Base-by-base conservation (phyloP, 352 stramenopile genomes). In the Phytopythium mirpurense region DNA sequence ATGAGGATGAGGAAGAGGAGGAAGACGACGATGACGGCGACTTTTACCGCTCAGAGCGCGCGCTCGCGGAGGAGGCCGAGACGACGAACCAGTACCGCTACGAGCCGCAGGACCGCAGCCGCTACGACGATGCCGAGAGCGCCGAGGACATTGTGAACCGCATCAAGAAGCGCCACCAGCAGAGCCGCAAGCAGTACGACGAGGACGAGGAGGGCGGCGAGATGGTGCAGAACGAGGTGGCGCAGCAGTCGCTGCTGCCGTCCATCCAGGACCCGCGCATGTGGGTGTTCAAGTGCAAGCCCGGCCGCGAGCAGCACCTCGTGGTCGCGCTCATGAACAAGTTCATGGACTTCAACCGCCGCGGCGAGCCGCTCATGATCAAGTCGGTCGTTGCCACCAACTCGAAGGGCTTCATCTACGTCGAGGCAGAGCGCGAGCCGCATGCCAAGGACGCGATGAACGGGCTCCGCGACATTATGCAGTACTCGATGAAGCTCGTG, bases 241-340 rank as follows among this genome's bases (percentile, higher is more conserved):
- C 85, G 38, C 85, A 95, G 62, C 85, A 95, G 63, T 90, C 83
- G 35, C 72, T 94, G 21, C 60, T 95, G 59, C 85, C 85, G 49
- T 94, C 85, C 19, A 94, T 95, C 54, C 82, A 94, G 57, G 85
- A 95, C 51, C 85, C 85, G 42, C 81, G 83, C 49, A 87, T 95
- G 78, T 95, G 85, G 85, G 83, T 95, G 23, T 93, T 95, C 62
- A 95, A 95, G 60, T 95, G 85, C 76, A 95, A 95, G 65, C 83
- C 85, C 40, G 85, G 85, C 24, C 81, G 82, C 24, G 85, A 95
- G 53, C 83, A 95, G 62, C 80, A 95, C 55, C 68, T 94, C 15
- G 85, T 95, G 18, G 69, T 93, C 26, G 78, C 83, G 15, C 69
- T 95, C 54, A 95, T 95, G 85, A 94, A 95, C 70, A 95, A 95